Conservation (phyloP, 192 early-diverging fungal genomes). For the Thamnidium elegans region DNA sequence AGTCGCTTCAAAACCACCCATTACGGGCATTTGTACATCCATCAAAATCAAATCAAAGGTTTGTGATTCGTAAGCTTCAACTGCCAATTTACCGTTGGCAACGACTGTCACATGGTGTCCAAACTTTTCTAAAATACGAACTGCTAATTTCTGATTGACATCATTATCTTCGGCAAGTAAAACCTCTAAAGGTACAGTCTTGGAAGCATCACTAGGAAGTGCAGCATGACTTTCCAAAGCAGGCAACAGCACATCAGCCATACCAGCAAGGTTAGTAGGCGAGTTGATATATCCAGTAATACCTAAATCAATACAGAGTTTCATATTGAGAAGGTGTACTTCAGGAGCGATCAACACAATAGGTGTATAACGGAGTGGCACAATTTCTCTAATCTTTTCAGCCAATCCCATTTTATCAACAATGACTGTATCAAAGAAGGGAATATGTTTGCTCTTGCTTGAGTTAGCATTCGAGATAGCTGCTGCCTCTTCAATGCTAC, state of each 20-base stretch:
- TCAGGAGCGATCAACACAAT: constrained; percentile 63
- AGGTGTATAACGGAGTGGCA: constrained; percentile 61
- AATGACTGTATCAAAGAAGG: constrained; percentile 63
- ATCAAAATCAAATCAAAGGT: constrained; percentile 70
- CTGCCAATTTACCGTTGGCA: constrained; percentile 73
- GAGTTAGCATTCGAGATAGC: constrained; percentile 28
- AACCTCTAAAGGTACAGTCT: constrained; percentile 65
- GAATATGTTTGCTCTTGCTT: constrained; percentile 31
- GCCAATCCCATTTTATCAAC: constrained; percentile 57
- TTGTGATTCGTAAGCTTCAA: constrained; percentile 60
- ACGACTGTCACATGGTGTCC: constrained; percentile 77
- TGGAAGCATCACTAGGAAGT: constrained; percentile 53
- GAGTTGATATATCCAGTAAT: constrained; percentile 68
- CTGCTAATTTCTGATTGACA: constrained; percentile 80
- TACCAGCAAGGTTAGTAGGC: constrained; percentile 52
- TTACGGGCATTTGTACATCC: constrained; percentile 89
- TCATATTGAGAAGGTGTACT: constrained; percentile 57
- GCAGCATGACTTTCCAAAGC: constrained; percentile 66
- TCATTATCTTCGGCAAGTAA: constrained; percentile 81
- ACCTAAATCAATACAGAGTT: constrained; percentile 59
- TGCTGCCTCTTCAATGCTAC: constrained; percentile 48
- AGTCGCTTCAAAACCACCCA: constrained; percentile 86
- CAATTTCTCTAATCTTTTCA: constrained; percentile 55
- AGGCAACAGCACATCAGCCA: constrained; percentile 67
- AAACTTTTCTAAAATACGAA: constrained; percentile 67